phyloP scores from a whole-genome alignment of 1,139 yeast genomes.

The Lodderomyces elongisporus region DNA sequence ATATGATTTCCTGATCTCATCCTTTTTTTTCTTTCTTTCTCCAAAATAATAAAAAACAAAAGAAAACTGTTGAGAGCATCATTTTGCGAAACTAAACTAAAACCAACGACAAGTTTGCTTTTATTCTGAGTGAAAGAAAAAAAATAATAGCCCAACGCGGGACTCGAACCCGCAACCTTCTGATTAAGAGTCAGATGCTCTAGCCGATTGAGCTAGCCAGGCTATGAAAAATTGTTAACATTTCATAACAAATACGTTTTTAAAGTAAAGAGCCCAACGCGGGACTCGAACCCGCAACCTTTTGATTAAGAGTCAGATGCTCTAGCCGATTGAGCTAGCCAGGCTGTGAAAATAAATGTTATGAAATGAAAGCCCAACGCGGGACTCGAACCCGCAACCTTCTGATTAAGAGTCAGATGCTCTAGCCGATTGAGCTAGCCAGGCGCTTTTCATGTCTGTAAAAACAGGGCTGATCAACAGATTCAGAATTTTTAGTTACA shows the following conservation, averaged over 20 bases:
- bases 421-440: slow-evolving; percentile 29
- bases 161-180: slow-evolving; percentile 51
- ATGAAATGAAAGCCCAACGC: slow-evolving; percentile 51
- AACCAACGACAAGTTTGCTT: too few species aligned
- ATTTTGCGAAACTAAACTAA: too few species aligned
- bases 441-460: slow-evolving; percentile 19
- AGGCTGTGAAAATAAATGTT: too few species aligned
- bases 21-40: not conserved
- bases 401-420: slow-evolving; percentile 33
- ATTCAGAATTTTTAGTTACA: too few species aligned
- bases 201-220: slow-evolving; percentile 28
- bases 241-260: too few species aligned
- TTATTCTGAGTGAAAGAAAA: not conserved
- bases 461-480: slow-evolving; percentile 28
- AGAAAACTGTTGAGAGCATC: not conserved
- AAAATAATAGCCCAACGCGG: slow-evolving; percentile 39
- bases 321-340: slow-evolving; percentile 29
- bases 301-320: slow-evolving; percentile 33
- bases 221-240: too few species aligned
- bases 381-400: slow-evolving; percentile 52
- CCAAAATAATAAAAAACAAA: not conserved
- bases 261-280: slow-evolving; percentile 51
- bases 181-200: slow-evolving; percentile 32
- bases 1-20: not conserved
- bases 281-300: slow-evolving; percentile 52